phyloP scores from a whole-genome alignment of 2,329 filamentous ascomycete species.

The Sphaerulina vaccinii region DNA sequence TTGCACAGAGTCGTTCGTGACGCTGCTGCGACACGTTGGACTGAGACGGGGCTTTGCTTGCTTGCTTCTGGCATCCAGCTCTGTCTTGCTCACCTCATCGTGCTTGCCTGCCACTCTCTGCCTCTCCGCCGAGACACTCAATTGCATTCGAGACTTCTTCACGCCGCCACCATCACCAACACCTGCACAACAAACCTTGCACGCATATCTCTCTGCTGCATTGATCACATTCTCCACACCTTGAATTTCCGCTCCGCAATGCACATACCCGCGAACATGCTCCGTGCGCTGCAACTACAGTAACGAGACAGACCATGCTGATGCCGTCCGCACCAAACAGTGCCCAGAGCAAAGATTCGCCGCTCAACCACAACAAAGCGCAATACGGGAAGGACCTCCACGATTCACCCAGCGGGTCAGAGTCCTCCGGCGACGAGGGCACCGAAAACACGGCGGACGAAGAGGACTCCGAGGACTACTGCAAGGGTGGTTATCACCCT shows the following conservation, averaged over 20 bases:
- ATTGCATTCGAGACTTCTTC: slow-evolving; percentile 14
- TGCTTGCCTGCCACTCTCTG: slow-evolving; percentile 8
- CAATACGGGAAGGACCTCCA: slow-evolving; percentile 57
- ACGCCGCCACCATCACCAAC: slow-evolving; percentile 12
- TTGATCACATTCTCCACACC: background rate
- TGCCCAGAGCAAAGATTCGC: slow-evolving; percentile 28
- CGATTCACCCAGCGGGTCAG: slow-evolving; percentile 65
- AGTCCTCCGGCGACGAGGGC: slow-evolving; percentile 71
- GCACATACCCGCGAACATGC: slow-evolving; percentile 17
- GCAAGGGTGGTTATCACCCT: slow-evolving; percentile 97
- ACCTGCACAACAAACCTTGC: slow-evolving; percentile 8
- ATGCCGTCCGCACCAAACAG: slow-evolving; percentile 25
- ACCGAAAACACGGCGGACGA: slow-evolving; percentile 93
- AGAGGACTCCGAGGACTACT: slow-evolving; percentile 98
- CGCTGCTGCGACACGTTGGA: background rate
- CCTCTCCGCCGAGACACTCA: slow-evolving; percentile 16
- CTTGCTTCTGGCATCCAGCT: slow-evolving; percentile 1
- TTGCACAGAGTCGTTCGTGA: background rate
- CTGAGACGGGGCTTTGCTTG: too few relatives aligned
- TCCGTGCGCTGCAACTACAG: slow-evolving; percentile 11
- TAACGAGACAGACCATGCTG: slow-evolving; percentile 26
- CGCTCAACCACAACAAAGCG: slow-evolving; percentile 36
- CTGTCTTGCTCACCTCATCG: slow-evolving; percentile 18
- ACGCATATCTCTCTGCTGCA: slow-evolving; percentile 4
- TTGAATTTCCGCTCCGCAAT: slow-evolving; percentile 10